phyloP scores from a whole-genome alignment of 1,284 basidiomycete genomes.

The Boletus holoroseus region DNA sequence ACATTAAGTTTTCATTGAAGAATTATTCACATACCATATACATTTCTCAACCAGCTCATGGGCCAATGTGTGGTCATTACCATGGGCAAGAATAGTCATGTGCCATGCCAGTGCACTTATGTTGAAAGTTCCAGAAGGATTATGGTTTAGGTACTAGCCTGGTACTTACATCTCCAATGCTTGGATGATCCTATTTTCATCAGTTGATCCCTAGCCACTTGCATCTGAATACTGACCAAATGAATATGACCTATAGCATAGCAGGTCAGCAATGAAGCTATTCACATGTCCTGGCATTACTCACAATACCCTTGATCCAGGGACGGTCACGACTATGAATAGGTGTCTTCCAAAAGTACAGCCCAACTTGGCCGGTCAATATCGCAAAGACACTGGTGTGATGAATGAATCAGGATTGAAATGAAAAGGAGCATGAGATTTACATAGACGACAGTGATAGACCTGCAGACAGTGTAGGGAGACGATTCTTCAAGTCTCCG shows the following conservation, averaged over 20 bases:
- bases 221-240: constrained; percentile 17
- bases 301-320: constrained; percentile 24
- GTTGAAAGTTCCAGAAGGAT: neutral
- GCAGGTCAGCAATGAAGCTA: neutral
- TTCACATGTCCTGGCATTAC: neutral
- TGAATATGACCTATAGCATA: constrained; percentile 12
- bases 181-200: constrained; percentile 20
- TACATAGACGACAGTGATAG: constrained; percentile 18
- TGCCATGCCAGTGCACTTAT: constrained; percentile 15
- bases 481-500: constrained; percentile 3
- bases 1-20: neutral
- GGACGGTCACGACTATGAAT: constrained; percentile 16
- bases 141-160: accelerated
- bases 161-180: constrained; percentile 17
- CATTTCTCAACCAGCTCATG: neutral
- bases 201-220: neutral
- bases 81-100: constrained; percentile 13
- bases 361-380: constrained; percentile 23
- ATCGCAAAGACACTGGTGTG: constrained; percentile 16
- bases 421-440: neutral
- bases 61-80: accelerated
- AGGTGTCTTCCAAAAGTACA: constrained; percentile 21
- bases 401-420: neutral
- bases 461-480: constrained; percentile 13
- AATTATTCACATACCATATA: constrained; percentile 14